Base-by-base conservation (phyloP, 805 yeast genomes). In the Starmera amethionina region DNA sequence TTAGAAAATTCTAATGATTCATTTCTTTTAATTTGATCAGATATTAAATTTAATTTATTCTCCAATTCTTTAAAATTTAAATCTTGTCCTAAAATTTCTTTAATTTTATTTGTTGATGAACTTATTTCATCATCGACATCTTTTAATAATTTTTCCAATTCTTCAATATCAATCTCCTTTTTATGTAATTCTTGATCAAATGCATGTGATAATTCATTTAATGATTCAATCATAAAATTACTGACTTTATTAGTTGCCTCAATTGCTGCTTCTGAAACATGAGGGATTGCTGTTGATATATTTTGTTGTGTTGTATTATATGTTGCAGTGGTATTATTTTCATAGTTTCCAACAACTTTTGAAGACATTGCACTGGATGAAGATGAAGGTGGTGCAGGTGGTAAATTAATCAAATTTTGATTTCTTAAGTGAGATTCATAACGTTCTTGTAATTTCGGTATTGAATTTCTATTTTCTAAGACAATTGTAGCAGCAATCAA, bases 121-220 rank as follows among this genome's bases (percentile, higher is more conserved):
- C 62, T 58, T n/a, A 67, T 63, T 18, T 71, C 72, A 33, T 64
- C 53, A 41, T 67, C 60, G 51, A 73, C 57, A 32, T 62, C 64
- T 12, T 56, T 54, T 11, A 72, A 52, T 15, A 75, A 59, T 36
- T 63, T 59, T 25, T 66, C 55, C 32, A 72, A 77, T 50, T 77
- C 77, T 12, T 58, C 55, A 29, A 71, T 59, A 47, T 76, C 81
- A 4, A 70, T 64, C 34, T 73, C 75, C 55, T 79, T 78, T 37
- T 68, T 69, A 28, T 62, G 63, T 37, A 84, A 55, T 44, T 77
- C 80, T 9, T 56, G 56, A 38, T 76, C 79, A 54, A 79, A 85
- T 16, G 76, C 69, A 32, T 60, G 57, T 4, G 76, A 62, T 34
- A 74, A 61, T 15, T 64, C 68, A 13, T 63, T 60, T 41, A 77